Conservation (phyloP, 176 grass and related monocot species). For the Musa acuminata region DNA sequence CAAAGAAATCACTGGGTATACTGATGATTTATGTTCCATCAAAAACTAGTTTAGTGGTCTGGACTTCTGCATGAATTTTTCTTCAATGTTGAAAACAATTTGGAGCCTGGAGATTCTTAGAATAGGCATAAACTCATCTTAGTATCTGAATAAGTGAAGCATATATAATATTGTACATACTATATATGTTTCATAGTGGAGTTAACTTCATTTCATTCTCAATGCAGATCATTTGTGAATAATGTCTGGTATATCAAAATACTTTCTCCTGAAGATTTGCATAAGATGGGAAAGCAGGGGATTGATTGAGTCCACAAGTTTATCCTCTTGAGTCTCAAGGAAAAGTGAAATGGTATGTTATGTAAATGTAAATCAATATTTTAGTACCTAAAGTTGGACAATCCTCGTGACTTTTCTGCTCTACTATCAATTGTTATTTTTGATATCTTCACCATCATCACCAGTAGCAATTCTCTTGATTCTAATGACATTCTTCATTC, state of each 20-base stretch:
- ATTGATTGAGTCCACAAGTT: no score
- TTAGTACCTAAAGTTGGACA: not conserved
- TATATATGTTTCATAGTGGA: not conserved
- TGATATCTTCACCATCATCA: not conserved
- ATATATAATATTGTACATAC: not conserved
- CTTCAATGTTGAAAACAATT: not conserved
- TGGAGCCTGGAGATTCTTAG: not conserved
- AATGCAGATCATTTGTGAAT: constrained; percentile 25
- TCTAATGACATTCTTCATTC: no score
- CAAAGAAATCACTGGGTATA: no score
- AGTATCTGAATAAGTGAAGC: no score
- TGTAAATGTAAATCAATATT: not conserved
- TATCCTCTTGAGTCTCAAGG: no score
- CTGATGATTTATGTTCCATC: no score
- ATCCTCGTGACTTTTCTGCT: no score
- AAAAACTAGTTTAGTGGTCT: not conserved
- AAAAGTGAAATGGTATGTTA: not conserved
- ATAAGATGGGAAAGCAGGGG: constrained; percentile 15
- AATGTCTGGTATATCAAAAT: constrained; percentile 28
- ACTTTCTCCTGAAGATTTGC: constrained; percentile 21
- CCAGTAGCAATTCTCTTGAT: no score
- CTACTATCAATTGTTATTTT: not conserved
- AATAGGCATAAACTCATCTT: not conserved
- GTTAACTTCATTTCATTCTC: not conserved
- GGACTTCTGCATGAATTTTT: not conserved